Evolutionary conservation across 257 asterid species (phyloP).

Genomic region (Solanum sparsipilum): DNA sequence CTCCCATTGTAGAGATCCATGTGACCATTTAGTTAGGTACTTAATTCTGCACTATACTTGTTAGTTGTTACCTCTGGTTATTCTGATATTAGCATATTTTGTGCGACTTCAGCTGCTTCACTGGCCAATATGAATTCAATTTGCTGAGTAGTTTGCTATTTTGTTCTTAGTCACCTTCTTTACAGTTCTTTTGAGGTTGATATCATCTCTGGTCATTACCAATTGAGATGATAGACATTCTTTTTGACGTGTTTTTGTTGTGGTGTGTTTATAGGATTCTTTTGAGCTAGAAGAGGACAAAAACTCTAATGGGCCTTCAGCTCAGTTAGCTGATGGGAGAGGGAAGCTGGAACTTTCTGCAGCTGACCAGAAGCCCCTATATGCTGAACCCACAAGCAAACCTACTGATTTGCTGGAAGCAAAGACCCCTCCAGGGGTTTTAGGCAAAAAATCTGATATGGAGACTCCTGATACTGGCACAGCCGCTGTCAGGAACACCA

Average conservation of each 20-base stretch:
- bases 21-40: neutral
- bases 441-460: slow-evolving; percentile 13
- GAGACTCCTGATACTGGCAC: slow-evolving; percentile 10
- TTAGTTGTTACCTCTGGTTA: neutral
- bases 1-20: neutral
- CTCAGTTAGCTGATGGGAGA: slow-evolving; percentile 18
- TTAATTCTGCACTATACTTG: neutral
- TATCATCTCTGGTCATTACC: neutral
- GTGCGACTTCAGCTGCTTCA: neutral
- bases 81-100: neutral
- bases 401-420: slow-evolving; percentile 12
- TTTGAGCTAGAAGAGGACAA: slow-evolving; percentile 46
- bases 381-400: slow-evolving; percentile 2
- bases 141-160: neutral
- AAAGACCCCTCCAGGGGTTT: slow-evolving; percentile 11
- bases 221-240: neutral
- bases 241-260: neutral
- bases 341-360: slow-evolving; percentile 10
- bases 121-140: neutral
- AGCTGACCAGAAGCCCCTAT: slow-evolving; percentile 4
- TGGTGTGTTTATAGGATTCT: slow-evolving; percentile 27
- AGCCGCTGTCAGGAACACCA: slow-evolving; percentile 19
- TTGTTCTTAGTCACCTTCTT: neutral
- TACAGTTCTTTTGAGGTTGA: neutral
- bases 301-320: slow-evolving; percentile 24